Conservation (phyloP, 305 asterid genomes). For the Fraxinus dipetala region DNA sequence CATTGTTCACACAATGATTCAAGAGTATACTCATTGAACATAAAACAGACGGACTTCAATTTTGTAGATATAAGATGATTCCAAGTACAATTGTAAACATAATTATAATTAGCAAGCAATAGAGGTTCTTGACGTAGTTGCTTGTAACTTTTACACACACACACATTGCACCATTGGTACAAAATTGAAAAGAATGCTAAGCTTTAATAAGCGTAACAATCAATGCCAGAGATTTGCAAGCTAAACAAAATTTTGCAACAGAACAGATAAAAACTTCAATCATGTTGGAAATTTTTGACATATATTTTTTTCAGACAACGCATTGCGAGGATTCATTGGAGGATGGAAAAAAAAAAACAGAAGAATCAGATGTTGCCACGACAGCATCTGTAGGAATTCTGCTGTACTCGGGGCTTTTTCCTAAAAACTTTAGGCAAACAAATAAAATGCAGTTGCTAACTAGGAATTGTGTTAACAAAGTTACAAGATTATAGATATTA, state of each 20-base stretch:
- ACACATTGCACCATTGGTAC: neutral
- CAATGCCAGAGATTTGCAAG: neutral
- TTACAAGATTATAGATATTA: neutral
- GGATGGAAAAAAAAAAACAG: neutral
- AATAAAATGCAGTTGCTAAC: neutral
- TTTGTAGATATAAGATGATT: neutral
- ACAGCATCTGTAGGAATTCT: neutral
- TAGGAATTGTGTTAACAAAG: neutral
- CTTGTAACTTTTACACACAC: neutral
- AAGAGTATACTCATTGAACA: neutral
- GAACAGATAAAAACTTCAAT: neutral
- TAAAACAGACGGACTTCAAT: neutral
- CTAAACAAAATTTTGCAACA: neutral
- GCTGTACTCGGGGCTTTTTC: neutral
- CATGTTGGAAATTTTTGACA: neutral
- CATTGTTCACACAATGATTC: slow-evolving; percentile 6
- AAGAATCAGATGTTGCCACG: neutral
- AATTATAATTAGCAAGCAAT: neutral
- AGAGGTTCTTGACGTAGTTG: neutral
- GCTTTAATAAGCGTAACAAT: neutral
- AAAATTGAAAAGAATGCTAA: neutral
- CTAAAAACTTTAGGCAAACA: neutral
- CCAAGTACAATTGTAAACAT: neutral
- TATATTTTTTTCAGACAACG: no score
- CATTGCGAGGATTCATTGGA: neutral